phyloP scores from a whole-genome alignment of 2,329 filamentous ascomycete genomes.

The Calonectria pteridis region DNA sequence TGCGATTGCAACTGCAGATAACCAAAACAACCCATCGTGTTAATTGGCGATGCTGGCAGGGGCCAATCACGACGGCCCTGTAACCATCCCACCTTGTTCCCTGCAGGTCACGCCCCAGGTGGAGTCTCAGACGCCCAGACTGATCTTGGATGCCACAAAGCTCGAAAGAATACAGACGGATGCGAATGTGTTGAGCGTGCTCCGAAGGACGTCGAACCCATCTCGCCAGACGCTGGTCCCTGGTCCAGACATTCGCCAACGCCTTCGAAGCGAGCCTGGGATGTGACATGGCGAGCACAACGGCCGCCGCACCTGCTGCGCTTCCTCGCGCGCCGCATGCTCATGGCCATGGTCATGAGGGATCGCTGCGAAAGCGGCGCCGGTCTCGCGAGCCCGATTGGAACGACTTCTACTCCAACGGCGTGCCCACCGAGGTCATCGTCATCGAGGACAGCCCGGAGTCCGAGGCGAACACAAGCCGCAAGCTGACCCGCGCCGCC shows the following conservation, averaged over 20 bases:
- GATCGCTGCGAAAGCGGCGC: constrained; percentile 3
- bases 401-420: constrained; percentile 85
- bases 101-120: constrained; percentile 11
- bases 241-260: background rate
- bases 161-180: background rate
- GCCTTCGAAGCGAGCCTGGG: background rate
- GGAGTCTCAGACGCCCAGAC: constrained; percentile 11
- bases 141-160: constrained; percentile 8
- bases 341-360: background rate
- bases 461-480: constrained; percentile 48
- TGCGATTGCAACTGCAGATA: background rate
- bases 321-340: background rate
- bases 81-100: constrained; percentile 13
- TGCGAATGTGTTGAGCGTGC: background rate
- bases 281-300: constrained; percentile 12
- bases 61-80: constrained; percentile 8
- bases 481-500: constrained; percentile 53
- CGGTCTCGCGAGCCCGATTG: constrained; percentile 71
- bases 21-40: constrained; percentile 7
- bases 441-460: constrained; percentile 83
- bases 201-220: background rate
- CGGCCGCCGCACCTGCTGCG: background rate
- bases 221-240: background rate
- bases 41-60: constrained; percentile 6
- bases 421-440: constrained; percentile 85